A percentile compares a stretch with the other conserved stretches of the same genome.
These are phyloP conservation scores for Eucalyptus pauciflora DNA, from an alignment of 345 rosid genomes.

Conservation along the genomic window DNA sequence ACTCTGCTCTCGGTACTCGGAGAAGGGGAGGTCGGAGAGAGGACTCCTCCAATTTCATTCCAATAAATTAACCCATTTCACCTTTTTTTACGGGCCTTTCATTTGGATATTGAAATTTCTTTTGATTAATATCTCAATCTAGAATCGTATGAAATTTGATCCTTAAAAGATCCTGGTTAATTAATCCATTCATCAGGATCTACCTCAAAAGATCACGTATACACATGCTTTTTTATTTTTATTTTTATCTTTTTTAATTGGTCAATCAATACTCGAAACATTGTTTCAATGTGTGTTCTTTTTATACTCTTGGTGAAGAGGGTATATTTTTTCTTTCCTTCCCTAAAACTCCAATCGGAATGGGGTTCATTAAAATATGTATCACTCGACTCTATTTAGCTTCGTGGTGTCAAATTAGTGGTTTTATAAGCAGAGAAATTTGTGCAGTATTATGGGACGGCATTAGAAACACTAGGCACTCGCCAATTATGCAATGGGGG, in stretches of 20 bases:
- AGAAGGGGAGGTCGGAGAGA: no score
- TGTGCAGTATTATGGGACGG: not conserved
- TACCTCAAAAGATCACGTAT: fast-evolving
- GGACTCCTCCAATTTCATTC: no score
- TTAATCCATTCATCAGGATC: not conserved
- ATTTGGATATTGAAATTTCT: no score
- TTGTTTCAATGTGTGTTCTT: fast-evolving
- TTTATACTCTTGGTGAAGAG: not conserved
- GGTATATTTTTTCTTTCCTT: not conserved
- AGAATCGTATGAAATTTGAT: no score
- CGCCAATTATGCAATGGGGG: not conserved
- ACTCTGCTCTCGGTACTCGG: no score
- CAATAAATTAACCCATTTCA: no score
- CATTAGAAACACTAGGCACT: not conserved
- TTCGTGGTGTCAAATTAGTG: fast-evolving
- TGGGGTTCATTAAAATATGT: not conserved
- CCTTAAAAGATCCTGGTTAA: not conserved
- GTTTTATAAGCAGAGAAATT: not conserved
- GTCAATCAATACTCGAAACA: not conserved
- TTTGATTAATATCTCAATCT: no score
- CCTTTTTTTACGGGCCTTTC: no score
- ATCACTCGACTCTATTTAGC: no score
- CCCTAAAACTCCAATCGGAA: fast-evolving
- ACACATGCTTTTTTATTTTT: no score
- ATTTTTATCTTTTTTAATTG: not conserved